A percentile compares a stretch with the other conserved stretches of the same genome.
Conservation (phyloP, 2,329 filamentous ascomycete genomes). For the Triangularia setosa region DNA sequence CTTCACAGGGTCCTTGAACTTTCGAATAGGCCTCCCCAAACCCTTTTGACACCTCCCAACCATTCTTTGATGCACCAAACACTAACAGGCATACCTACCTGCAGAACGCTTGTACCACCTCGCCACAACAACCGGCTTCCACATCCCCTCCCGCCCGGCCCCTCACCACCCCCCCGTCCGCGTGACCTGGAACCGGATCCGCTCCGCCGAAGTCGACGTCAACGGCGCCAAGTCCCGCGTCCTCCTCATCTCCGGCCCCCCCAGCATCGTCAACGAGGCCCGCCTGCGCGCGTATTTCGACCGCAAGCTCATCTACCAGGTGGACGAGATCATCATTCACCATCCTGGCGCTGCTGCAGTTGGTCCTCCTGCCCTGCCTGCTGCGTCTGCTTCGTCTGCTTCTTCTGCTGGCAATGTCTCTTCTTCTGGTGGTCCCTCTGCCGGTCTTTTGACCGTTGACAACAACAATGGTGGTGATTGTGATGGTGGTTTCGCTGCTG, state of each 20-base stretch:
- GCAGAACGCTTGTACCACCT: constrained; percentile 30
- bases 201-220: constrained; percentile 30
- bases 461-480: too few species aligned
- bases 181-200: constrained; percentile 48
- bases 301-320: constrained; percentile 42
- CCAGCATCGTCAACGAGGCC: constrained; percentile 40
- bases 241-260: constrained; percentile 46
- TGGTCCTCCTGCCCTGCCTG: background rate
- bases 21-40: background rate
- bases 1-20: background rate
- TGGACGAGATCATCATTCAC: constrained; percentile 37
- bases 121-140: constrained; percentile 23
- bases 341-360: background rate
- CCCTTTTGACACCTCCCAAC: background rate
- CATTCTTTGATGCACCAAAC: background rate
- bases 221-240: constrained; percentile 42
- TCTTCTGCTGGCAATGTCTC: background rate
- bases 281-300: constrained; percentile 41
- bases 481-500: background rate
- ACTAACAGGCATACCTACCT: background rate
- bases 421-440: background rate
- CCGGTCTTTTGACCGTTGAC: background rate
- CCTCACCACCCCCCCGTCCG: constrained; percentile 26
- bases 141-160: constrained; percentile 36
- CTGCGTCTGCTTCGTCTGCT: background rate